Conservation (phyloP, 2,329 filamentous ascomycete species). For the Colletotrichum acutatum region DNA sequence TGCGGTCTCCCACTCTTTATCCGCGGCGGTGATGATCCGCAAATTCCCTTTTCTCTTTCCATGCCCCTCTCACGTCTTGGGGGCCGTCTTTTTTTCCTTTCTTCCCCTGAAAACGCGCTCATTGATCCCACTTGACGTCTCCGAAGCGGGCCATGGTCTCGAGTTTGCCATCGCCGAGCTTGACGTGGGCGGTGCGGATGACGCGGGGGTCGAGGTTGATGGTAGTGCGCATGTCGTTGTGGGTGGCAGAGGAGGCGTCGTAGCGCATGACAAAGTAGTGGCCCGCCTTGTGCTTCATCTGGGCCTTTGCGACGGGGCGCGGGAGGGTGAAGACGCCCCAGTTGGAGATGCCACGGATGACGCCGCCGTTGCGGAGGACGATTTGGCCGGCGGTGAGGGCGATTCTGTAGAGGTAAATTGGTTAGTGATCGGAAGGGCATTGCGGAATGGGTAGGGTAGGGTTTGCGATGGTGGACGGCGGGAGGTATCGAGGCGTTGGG, state of each 20-base stretch:
- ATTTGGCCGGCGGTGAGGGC: conserved; percentile 85
- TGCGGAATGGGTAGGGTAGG: not conserved
- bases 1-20: not conserved
- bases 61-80: conserved; percentile 35
- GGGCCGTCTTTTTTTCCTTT: conserved; percentile 35
- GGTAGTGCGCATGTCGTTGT: conserved; percentile 79
- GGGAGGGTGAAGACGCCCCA: conserved; percentile 95
- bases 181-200: conserved; percentile 88
- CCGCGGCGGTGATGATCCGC: too few species aligned
- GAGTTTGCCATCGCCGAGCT: conserved; percentile 76
- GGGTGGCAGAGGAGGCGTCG: conserved; percentile 79
- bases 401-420: conserved; percentile 68
- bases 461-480: conserved; percentile 6
- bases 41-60: not conserved
- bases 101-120: not conserved
- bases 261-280: conserved; percentile 99
- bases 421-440: not conserved
- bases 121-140: conserved; percentile 57
- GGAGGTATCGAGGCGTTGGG: conserved; percentile 10
- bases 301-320: conserved; percentile 80
- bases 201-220: conserved; percentile 89
- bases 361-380: conserved; percentile 85
- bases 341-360: conserved; percentile 92
- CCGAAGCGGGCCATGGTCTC: conserved; percentile 62
- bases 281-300: conserved; percentile 83